Percentiles rank a stretch among this genome's conserved stretches.
Evolutionary conservation across 78 protist species (phyloP).

Genomic region (Diacronema lutheri): DNA sequence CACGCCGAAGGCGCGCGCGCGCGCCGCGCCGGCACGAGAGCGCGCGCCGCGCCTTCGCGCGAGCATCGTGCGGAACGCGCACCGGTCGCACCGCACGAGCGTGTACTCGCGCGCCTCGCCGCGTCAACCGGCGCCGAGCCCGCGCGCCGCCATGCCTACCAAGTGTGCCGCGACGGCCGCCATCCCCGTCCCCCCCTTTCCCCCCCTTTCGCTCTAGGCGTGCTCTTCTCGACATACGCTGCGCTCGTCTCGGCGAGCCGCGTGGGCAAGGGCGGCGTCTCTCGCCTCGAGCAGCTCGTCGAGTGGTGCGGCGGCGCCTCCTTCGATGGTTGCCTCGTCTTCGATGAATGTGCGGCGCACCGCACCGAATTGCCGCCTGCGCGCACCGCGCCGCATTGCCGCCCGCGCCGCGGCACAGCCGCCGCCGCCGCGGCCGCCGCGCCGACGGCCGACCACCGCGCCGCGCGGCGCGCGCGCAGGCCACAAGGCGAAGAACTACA

Average conservation of each 20-base stretch:
- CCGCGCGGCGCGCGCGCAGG: not conserved
- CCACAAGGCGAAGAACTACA: not conserved
- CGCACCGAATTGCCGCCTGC: too few species aligned
- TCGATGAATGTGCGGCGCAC: conserved; percentile 41
- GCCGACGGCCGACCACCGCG: not conserved
- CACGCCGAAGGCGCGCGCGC: too few species aligned
- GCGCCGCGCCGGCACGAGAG: not conserved
- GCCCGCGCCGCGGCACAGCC: too few species aligned
- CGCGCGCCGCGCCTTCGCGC: not conserved
- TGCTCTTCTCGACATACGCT: conserved; percentile 1
- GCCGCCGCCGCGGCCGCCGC: too few species aligned
- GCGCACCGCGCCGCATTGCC: too few species aligned
- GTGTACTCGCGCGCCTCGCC: too few species aligned
- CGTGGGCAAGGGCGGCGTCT: not conserved
- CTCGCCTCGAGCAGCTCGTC: not conserved
- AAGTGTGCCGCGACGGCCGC: too few species aligned
- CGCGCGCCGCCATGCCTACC: too few species aligned
- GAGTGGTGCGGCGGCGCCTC: not conserved
- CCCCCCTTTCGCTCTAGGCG: not conserved
- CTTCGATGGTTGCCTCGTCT: not conserved
- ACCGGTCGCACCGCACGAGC: too few species aligned
- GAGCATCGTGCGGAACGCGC: too few species aligned
- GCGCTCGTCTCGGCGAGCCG: not conserved
- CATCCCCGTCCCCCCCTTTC: not conserved
- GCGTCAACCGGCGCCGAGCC: too few species aligned